Evolutionary conservation across 164 flowering plant species (phyloP), one percentile per base, ranked within the genome.

Genomic region (Piper longum): DNA sequence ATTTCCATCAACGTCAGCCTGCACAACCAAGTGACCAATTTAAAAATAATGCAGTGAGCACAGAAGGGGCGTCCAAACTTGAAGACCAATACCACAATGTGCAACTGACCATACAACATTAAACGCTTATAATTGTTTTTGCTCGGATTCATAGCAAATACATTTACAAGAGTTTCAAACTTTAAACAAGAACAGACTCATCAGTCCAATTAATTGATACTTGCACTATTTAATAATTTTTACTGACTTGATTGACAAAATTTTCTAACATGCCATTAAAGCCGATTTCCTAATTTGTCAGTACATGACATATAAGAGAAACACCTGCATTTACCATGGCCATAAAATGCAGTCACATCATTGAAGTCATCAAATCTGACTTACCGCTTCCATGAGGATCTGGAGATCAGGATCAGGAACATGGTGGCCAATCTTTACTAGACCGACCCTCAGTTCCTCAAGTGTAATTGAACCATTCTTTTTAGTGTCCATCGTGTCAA

Each of bases 1-100:
- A 78, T 87, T 87, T 44, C 78, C 77, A 69, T 87, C 91, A 4
- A 77, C 87, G 77, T 91, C 98, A 41, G 87, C 98, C 98, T 91
- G 88, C 56, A 3, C 3, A 44, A 66, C 52, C 52, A 48, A 9
- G 52, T 9, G 52, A 48, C 14, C 52, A 48, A 14, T 12, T 48
- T 9, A 14, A 48, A 48, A 2, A 14, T 48, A 9, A 48, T 26
- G 14, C 52, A 48, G 14, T 0, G 14, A 48, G 11, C 12, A 48
- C 14, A 9, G 52, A 9, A 48, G 36, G 36, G 36, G 36, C 36
- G 36, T 26, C 36, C 36, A 26, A 26, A 26, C 36, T 26, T 26
- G 36, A 26, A 2, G 36, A 26, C 36, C 36, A 26, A 48, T 2
- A 48, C 11, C 52, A 48, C 52, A 48, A 48, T 9, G 52, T 48